A percentile compares a stretch with the other conserved stretches of the same genome.
Conservation (phyloP, 345 rosid species). For the Eucalyptus leucophloia region DNA sequence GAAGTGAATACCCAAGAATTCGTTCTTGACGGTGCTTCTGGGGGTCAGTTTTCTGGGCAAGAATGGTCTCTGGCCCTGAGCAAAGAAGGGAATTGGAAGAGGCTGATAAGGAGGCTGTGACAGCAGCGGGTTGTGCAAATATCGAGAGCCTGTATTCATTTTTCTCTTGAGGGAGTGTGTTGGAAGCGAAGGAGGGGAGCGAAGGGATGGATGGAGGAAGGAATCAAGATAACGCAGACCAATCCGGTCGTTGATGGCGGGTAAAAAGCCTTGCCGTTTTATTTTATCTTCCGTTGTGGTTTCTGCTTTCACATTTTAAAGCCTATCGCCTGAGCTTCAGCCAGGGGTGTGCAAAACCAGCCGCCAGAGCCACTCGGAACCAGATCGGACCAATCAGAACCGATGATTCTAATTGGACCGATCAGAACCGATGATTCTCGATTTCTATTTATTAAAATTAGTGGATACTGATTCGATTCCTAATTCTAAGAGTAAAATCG, state of each 20-base stretch:
- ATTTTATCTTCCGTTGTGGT: fast-evolving
- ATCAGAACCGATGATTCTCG: fast-evolving
- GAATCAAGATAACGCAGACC: background rate
- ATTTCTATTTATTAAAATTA: fast-evolving
- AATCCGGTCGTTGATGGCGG: background rate
- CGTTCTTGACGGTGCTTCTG: background rate
- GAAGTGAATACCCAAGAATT: background rate
- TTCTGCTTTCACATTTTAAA: background rate
- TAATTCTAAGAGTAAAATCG: fast-evolving
- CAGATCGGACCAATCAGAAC: no score
- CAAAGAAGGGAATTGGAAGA: background rate
- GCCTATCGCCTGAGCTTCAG: background rate
- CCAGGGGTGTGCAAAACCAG: no score
- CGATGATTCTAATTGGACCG: no score
- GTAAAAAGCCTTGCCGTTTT: background rate
- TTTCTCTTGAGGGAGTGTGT: background rate
- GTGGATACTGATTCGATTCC: fast-evolving
- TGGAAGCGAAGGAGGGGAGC: background rate
- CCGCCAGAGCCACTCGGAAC: fast-evolving
- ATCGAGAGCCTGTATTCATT: background rate
- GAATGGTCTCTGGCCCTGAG: background rate
- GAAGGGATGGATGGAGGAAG: background rate
- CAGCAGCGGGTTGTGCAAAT: background rate
- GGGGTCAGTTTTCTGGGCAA: background rate
- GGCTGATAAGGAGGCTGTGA: background rate